Conservation (phyloP, 2,329 filamentous ascomycete species). For the Nemania sp. region DNA sequence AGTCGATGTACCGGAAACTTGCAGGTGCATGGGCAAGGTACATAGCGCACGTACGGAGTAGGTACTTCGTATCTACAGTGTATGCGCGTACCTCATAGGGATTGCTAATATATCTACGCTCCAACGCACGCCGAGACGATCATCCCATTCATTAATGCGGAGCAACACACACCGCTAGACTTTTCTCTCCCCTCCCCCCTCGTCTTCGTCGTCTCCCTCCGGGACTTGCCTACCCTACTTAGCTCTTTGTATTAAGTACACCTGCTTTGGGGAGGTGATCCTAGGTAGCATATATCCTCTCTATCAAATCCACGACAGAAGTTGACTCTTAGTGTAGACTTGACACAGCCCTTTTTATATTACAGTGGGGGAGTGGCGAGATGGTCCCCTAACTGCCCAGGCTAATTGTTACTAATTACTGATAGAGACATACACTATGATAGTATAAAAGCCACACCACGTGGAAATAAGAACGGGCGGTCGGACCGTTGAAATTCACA, state of each 20-base stretch:
- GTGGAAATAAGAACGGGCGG: slow-evolving; percentile 9
- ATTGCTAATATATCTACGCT: background rate
- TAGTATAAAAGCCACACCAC: slow-evolving; percentile 14
- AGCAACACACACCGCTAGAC: slow-evolving; percentile 23
- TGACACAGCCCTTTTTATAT: too few species aligned
- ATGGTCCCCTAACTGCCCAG: too few species aligned
- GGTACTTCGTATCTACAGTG: slow-evolving; percentile 12
- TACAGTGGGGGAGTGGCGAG: too few species aligned
- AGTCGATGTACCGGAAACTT: slow-evolving; percentile 3
- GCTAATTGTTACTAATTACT: too few species aligned
- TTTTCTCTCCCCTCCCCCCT: background rate
- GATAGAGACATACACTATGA: background rate
- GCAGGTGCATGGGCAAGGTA: slow-evolving; percentile 15
- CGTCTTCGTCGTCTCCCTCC: background rate
- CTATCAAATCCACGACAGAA: too few species aligned
- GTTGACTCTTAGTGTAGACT: too few species aligned
- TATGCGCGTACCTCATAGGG: background rate
- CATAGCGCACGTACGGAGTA: too few species aligned
- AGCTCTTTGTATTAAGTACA: too few species aligned
- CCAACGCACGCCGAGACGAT: slow-evolving; percentile 11
- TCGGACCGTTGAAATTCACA: slow-evolving; percentile 1
- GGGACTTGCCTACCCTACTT: too few species aligned
- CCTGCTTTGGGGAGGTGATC: too few species aligned
- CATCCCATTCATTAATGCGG: slow-evolving; percentile 19
- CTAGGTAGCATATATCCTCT: too few species aligned